Base-by-base conservation (phyloP, 164 flowering plant genomes). In the Taxillus chinensis region DNA sequence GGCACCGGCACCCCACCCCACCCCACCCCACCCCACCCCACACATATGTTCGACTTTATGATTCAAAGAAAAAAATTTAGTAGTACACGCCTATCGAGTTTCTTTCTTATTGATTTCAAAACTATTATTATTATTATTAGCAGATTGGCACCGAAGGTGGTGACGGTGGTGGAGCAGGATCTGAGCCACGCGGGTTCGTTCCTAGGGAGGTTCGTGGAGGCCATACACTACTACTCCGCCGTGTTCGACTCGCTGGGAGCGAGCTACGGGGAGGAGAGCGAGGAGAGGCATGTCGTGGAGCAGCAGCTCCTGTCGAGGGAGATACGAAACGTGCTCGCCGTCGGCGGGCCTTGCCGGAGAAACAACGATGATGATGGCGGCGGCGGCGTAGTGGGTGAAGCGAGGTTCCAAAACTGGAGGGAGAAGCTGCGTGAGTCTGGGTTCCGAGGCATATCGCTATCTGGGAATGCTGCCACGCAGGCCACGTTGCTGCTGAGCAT, bases 201-300 rank as follows among this genome's bases (percentile, higher is more conserved):
- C 80, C 63, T 95, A 63, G 97, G 95, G 4, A 75, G 96, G 64
- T 91, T 91, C 48, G 97, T 91, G 69, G 98, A 91, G 71, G 97
- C 99, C 0, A 87, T 95, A 59, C 97, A 91, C 68, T 95, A 95
- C 84, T 95, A 91, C 84, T 95, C 99, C 3, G 97, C 99, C 2
- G 71, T 95, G 64, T 95, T 95, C 67, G 99, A 95, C 71, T 87
- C 98, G 8, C 71, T 95, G 11, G 98, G 98, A 3, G 93, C 96
- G 17, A 86, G 97, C 79, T 87, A 87, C 45, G 93, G 87, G 10
- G 99, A 90, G 67, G 99, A 90, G 72, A 95, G 99, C 60, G 96
- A 89, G 62, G 97, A 95, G 73, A 66, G 99, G 68, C 90, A 95
- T 17, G 80, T 83, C 51, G 99, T 91, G 62, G 99, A 91, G 81